Base-by-base conservation (phyloP, 2,329 filamentous ascomycete species). In the Phaeophleospora eucalypticola region DNA sequence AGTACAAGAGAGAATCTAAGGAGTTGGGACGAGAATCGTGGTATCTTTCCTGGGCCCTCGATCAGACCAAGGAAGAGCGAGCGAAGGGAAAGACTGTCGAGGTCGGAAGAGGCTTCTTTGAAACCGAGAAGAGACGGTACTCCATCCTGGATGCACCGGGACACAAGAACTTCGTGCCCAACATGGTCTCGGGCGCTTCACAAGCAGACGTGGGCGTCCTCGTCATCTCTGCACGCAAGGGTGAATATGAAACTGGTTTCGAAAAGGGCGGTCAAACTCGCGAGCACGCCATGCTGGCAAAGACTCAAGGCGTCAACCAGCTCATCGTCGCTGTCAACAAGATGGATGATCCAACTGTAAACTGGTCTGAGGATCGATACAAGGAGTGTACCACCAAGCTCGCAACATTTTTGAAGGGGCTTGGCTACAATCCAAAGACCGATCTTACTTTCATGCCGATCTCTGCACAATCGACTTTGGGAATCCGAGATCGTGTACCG, bases 201-300 rank as follows among this genome's bases (percentile, higher is more conserved):
- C 89, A 95, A 71, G 89, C 89, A 40, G 89, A 95, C 69, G 84
- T 98, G 24, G 93, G 93, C 67, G 88, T 96, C 60, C 79, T 98
- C 38, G 93, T 98, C 66, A 96, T 97, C 64, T 94, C 87, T 42
- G 89, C 93, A 35, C 86, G 93, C 64, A 97, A 96, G 77, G 93
- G 93, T 65, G 93, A 98, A 73, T 98, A 97, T 70, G 93, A 98
- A 73, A 97, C 93, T 27, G 93, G 93, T 41, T 98, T 98, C 68
- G 93, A 98, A 62, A 87, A 86, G 75, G 93, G 93, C 54, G 91
- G 93, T 32, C 93, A 98, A 71, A 98, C 93, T 44, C 82, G 93
- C 66, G 93, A 98, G 79, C 91, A 97, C 71, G 93, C 94, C 46
- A 89, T 98, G 77, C 79, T 98, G 65, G 94, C 94, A 58, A 95